Evolutionary conservation across 208 protist species (phyloP), one percentile per base, ranked within the genome.

Genomic region (Acanthamoeba lenticulata): DNA sequence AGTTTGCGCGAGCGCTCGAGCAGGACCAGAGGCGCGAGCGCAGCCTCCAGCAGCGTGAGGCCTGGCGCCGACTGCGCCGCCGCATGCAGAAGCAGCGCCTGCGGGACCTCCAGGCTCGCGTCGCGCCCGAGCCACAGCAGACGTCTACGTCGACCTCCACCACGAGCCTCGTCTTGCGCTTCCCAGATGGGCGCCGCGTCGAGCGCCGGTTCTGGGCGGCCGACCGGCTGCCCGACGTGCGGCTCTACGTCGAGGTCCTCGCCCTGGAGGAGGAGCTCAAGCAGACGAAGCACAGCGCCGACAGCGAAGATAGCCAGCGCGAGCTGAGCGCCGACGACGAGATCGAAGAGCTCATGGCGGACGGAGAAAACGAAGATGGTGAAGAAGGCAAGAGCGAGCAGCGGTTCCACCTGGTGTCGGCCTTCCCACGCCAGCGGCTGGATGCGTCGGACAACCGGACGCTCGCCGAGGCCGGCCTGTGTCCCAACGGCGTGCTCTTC

Each of bases 401-500:
- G 67, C 29, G 40, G 34, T 79, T 79, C 69, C 69, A 45, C 36
- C 32, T 79, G 24, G 69, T 79, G 69, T 79, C 69, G 36, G 38
- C 69, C 38, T 79, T 29, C 36, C 69, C 69, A 17, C 69, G 69
- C 27, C 60, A 29, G 7, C 69, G 69, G 24, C 36, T 79, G 15
- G 38, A n/a, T 15, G 69, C 38, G 24, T 29, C 29, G 38, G 17
- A 29, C n/a, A n/a, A n/a, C 69, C 40, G 38, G 27, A 79, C 69
- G 6, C 69, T 79, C 1, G 27, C 27, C 36, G 69, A 79, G 5
- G 69, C 69, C 69, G 69, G 69, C 13, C 69, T 79, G 69, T 79
- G 69, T 29, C 69, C 69, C 69, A 79, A n/a, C 36, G 69, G 38
- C 69, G 69, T 79, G 13, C 69, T 79, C 69, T 79, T 79, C 27